Base-by-base conservation (phyloP, 23 red algal species). In the Gracilariopsis chorda region DNA sequence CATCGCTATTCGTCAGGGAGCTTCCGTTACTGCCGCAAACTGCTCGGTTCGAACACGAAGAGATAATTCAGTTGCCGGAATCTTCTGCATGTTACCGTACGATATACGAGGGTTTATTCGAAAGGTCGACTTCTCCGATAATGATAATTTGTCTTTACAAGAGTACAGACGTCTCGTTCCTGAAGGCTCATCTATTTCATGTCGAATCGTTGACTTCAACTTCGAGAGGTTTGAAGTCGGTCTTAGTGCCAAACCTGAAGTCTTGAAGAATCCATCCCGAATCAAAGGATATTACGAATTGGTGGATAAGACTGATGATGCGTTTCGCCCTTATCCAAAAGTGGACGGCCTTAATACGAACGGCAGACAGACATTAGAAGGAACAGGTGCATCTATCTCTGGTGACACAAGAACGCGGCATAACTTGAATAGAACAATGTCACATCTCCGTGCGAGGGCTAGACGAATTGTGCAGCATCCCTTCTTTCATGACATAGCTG, bases 401-500 rank as follows among this genome's bases (percentile, higher is more conserved):
- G 63, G 63, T 41, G 63, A 41, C 34, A 41, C 63, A 16, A 70
- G 63, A 70, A 14, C 63, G 4, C 63, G 63, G 63, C 47, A 78
- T 39, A 78, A 51, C 51, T 35, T 75, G 49, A 56, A 45, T 33
- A 71, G 84, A 71, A 88, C 84, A 48, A 88, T 76, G 84, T 55
- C 84, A 12, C 58, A 74, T 35, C 65, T 88, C 41, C 65, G 70
- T 20, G 46, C 42, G 40, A 88, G 42, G 17, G 70, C 67, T 12
- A 77, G 67, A 51, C 67, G 65, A 7, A 60, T 82, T 6, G 51
- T 89, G 41, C 78, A 77, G 21, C 93, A 95, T 36, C 84, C 83
- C 12, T 72, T 95, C 12, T 95, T 87, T 36, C 77, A 84, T 46
- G 81, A 86, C 35, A 63, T 95, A 37, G 47, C 93, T 4, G 93